Percentiles rank a stretch among this genome's conserved stretches.
phyloP scores from a whole-genome alignment of 495 filamentous ascomycete genomes.

The Hypoxylon perforatum region DNA sequence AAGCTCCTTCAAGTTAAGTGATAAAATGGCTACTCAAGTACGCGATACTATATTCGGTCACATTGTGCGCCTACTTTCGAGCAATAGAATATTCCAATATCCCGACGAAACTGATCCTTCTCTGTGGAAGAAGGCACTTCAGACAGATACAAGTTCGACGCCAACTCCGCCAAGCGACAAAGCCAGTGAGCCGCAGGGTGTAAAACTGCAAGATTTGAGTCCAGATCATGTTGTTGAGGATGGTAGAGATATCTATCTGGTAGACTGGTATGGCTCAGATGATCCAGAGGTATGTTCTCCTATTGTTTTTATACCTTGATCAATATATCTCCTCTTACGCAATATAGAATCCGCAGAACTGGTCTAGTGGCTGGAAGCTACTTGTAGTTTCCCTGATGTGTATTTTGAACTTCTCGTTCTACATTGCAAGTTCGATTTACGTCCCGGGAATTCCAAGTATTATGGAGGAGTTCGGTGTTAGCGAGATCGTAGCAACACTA shows the following conservation, averaged over 20 bases:
- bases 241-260: constrained; percentile 10
- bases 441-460: constrained; percentile 50
- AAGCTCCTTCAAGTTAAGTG: too few species aligned
- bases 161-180: not conserved
- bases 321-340: not conserved
- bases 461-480: constrained; percentile 54
- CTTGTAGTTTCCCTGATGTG: constrained; percentile 36
- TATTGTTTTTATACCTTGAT: not conserved
- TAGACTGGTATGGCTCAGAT: constrained; percentile 41
- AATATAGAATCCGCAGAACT: constrained; percentile 44
- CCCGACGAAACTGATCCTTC: constrained; percentile 37
- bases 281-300: constrained; percentile 37
- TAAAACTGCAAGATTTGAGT: not conserved
- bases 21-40: constrained; percentile 22
- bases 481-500: constrained; percentile 55
- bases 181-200: not conserved
- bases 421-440: constrained; percentile 56
- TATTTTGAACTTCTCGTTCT: constrained; percentile 43
- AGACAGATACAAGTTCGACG: not conserved
- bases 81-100: constrained; percentile 27
- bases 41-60: constrained; percentile 35
- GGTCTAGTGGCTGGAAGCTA: constrained; percentile 27
- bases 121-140: constrained; percentile 16
- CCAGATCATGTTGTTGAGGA: not conserved
- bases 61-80: constrained; percentile 28